Base-by-base conservation (phyloP, 345 rosid genomes). In the Balakata baccata region DNA sequence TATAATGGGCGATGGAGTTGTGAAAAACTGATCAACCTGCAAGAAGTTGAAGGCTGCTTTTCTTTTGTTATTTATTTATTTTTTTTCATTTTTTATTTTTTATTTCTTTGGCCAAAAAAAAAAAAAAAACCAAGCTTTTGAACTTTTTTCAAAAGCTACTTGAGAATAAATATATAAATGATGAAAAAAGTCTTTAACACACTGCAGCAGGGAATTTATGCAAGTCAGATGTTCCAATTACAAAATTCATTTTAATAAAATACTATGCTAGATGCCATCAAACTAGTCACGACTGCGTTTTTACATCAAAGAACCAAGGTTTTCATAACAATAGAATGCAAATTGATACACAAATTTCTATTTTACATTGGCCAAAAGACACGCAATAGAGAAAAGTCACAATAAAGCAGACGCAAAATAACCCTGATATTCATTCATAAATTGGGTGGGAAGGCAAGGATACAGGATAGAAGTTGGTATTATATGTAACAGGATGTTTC, bases 311-410 rank as follows among this genome's bases (percentile, higher is more conserved):
- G 45, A 64, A 63, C 22, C 34, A 37, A 64, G 46, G 23, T 43
- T 53, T 53, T 74, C 49, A 66, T 18, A 47, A 63, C 29, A 65
- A 53, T 58, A 60, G 68, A 45, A 66, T 66, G 80, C 74, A 72
- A 64, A 73, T 39, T 45, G 71, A 22, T 72, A 43, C 68, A 71
- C 45, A 71, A 45, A 38, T 22, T 61, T 70, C 57, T 71, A 68
- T 54, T 47, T 75, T 74, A 74, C 87, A 69, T 49, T 71, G 72
- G 10, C 71, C 60, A n/a, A 69, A 60, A 68, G 65, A 74, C 72
- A 66, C 66, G 62, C 59, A 53, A 49, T 3, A 17, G 10, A 64
- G 71, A 43, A 53, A 54, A 38, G 70, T 46, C 52, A 38, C 68
- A 70, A 23, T 22, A 68, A 68, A 59, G 72, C n/a, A 69, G 37